Evolutionary conservation across 2,329 filamentous ascomycete species (phyloP).

Genomic region (Juglanconis oblonga): DNA sequence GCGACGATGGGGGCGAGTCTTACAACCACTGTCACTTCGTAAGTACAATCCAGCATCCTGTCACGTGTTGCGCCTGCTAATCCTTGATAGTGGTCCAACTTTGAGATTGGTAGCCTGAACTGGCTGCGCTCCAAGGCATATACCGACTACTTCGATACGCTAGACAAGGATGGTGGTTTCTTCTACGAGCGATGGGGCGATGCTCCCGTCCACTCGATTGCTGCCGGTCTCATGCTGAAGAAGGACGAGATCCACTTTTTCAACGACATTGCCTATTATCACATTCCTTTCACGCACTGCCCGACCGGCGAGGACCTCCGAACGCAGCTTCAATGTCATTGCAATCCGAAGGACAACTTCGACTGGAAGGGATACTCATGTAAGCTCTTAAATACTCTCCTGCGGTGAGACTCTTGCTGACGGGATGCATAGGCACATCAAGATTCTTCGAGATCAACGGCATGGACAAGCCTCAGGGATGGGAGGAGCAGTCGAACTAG

Average conservation of each 20-base stretch:
- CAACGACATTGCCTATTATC: constrained; percentile 97
- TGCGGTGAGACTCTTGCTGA: neutral
- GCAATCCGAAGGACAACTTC: constrained; percentile 95
- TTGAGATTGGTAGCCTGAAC: constrained; percentile 89
- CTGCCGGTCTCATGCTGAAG: constrained; percentile 78
- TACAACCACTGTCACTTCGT: constrained; percentile 99
- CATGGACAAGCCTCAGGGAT: constrained; percentile 80
- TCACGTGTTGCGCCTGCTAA: neutral
- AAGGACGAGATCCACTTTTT: constrained; percentile 98
- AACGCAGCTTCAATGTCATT: constrained; percentile 84
- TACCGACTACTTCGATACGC: constrained; percentile 81
- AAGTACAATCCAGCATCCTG: constrained; percentile 36
- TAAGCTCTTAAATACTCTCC: constrained; percentile 35
- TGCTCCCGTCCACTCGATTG: constrained; percentile 97
- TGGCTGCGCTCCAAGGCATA: constrained; percentile 92
- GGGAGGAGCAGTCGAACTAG: constrained; percentile 65
- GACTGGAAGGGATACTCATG: constrained; percentile 99
- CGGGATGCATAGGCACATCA: constrained; percentile 62
- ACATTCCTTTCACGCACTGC: constrained; percentile 97
- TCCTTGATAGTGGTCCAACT: constrained; percentile 83
- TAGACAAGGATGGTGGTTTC: constrained; percentile 92
- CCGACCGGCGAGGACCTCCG: constrained; percentile 85
- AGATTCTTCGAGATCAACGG: constrained; percentile 82
- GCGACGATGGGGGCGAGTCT: constrained; percentile 83
- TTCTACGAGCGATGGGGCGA: constrained; percentile 99